Conservation (phyloP, 228 moss, liverwort and hornwort species). For the Sphagnum fallax region DNA sequence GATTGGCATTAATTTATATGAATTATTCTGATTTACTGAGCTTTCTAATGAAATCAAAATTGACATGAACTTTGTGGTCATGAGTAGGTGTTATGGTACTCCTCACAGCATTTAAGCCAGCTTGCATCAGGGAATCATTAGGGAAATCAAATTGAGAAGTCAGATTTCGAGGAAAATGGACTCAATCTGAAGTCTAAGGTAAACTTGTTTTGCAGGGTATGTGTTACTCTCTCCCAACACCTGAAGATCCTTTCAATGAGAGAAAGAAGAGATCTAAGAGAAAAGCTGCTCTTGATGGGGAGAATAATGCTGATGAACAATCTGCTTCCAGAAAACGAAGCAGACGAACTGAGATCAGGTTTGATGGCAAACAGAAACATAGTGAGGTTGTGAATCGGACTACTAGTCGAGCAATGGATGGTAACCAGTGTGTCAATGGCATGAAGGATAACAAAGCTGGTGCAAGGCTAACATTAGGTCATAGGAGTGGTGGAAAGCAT, state of each 20-base stretch:
- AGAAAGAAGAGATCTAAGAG: constrained; percentile 21
- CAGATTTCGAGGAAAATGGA: too few species aligned
- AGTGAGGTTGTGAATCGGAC: too few species aligned
- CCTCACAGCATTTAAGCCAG: too few species aligned
- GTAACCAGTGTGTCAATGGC: background rate
- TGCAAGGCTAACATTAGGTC: background rate
- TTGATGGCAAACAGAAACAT: background rate
- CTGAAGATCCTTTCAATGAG: constrained; percentile 82
- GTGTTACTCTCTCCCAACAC: constrained; percentile 93
- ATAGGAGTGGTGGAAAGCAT: background rate
- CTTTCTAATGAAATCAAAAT: too few species aligned
- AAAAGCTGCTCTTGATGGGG: background rate
- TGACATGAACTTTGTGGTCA: too few species aligned
- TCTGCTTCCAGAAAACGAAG: constrained; percentile 4
- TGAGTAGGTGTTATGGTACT: too few species aligned
- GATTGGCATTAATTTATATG: too few species aligned
- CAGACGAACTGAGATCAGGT: background rate
- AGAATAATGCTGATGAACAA: background rate
- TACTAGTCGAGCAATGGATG: constrained; percentile 1
- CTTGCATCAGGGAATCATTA: too few species aligned
- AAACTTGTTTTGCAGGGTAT: constrained; percentile 36
- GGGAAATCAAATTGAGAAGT: too few species aligned
- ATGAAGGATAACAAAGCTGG: background rate
- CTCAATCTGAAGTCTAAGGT: too few species aligned
- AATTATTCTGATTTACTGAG: too few species aligned